These are phyloP conservation scores for Brassica juncea DNA, from an alignment of 345 rosid species.

Conservation along the genomic window DNA sequence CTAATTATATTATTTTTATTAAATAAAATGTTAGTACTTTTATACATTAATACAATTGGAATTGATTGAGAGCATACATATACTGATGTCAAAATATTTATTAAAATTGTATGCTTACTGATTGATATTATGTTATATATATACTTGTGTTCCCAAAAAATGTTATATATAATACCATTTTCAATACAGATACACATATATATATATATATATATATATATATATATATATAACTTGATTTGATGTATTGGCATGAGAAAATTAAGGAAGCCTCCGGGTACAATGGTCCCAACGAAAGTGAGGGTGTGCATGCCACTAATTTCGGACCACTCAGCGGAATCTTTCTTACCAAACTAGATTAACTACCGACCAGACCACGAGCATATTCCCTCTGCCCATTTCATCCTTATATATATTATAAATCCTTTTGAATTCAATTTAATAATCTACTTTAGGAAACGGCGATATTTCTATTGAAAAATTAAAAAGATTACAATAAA, in stretches of 20 bases:
- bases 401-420: not conserved
- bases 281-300: not conserved
- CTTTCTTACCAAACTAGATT: slow-evolving; percentile 44
- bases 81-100: too few species aligned
- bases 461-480: slow-evolving; percentile 8
- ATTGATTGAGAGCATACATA: too few species aligned
- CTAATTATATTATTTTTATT: too few species aligned
- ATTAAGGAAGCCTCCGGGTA: not conserved
- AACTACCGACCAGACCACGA: slow-evolving; percentile 42
- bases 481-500: not conserved
- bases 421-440: not conserved
- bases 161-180: too few species aligned
- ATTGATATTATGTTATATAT: too few species aligned
- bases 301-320: slow-evolving; percentile 20
- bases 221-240: not conserved
- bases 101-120: too few species aligned
- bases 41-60: too few species aligned
- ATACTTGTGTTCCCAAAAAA: too few species aligned
- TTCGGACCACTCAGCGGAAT: slow-evolving; percentile 21
- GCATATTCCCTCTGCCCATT: slow-evolving; percentile 40
- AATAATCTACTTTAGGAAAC: slow-evolving; percentile 15
- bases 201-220: not conserved
- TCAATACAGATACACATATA: too few species aligned
- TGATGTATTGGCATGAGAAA: not conserved
- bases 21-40: too few species aligned